Conservation (phyloP, 2,329 filamentous ascomycete genomes). For the Claviceps africana region DNA sequence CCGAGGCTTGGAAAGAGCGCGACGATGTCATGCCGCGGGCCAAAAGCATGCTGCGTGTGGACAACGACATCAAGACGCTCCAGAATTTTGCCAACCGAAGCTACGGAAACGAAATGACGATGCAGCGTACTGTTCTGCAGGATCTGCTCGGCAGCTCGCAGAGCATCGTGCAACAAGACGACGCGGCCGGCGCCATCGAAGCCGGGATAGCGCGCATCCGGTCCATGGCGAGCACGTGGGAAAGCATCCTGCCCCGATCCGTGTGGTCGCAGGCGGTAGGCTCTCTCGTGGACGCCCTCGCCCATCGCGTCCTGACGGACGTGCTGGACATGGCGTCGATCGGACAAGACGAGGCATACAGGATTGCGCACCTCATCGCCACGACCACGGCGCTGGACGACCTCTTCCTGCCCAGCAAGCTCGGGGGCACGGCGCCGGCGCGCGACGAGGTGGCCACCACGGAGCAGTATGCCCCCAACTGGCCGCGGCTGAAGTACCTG, state of each 20-base stretch:
- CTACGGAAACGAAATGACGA: slow-evolving; percentile 45
- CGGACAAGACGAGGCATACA: slow-evolving; percentile 49
- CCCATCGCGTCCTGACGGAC: slow-evolving; percentile 45
- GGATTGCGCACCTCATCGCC: slow-evolving; percentile 44
- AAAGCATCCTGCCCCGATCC: slow-evolving; percentile 42
- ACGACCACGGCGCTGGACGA: slow-evolving; percentile 44
- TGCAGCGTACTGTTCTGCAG: slow-evolving; percentile 46
- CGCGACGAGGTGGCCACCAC: slow-evolving; percentile 37
- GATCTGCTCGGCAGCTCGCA: slow-evolving; percentile 48
- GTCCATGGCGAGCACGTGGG: slow-evolving; percentile 41
- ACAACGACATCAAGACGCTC: slow-evolving; percentile 45
- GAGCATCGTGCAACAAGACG: slow-evolving; percentile 44
- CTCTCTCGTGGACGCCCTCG: slow-evolving; percentile 43
- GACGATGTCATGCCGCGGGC: slow-evolving; percentile 36
- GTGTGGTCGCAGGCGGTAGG: slow-evolving; percentile 51
- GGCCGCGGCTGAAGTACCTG: slow-evolving; percentile 51
- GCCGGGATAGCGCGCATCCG: slow-evolving; percentile 38
- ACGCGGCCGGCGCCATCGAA: slow-evolving; percentile 38
- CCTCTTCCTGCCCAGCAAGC: slow-evolving; percentile 38
- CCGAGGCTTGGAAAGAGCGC: slow-evolving; percentile 36
- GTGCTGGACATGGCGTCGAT: slow-evolving; percentile 49
- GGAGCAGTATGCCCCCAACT: slow-evolving; percentile 45
- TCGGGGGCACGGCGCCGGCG: slow-evolving; percentile 12
- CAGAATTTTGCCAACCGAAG: slow-evolving; percentile 47
- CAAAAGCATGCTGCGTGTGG: slow-evolving; percentile 40